Evolutionary conservation across 2,329 filamentous ascomycete genomes (phyloP), one percentile per base, ranked within the genome.

Genomic region (Septoria petroselini): DNA sequence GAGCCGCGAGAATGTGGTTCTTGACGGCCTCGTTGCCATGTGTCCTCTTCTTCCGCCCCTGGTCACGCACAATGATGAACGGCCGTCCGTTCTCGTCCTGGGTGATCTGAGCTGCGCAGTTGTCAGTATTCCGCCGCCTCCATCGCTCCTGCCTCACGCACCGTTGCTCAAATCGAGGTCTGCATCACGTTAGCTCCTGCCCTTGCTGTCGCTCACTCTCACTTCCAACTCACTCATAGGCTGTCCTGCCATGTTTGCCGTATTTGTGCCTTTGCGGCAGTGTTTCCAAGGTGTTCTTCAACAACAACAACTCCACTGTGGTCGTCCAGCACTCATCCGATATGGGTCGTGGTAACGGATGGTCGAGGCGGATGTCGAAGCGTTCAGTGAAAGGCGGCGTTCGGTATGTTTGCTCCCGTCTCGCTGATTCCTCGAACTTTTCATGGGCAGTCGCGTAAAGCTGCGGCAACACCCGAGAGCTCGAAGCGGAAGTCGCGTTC

Each of bases 11-110:
- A 65, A 98, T 98, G 75, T 98, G 94, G 65, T 90, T 89, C 75
- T 98, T 98, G 71, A 98, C 89, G 45, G 93, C 93, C 68, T 98
- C 93, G 71, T 86, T 96, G 66, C 93, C 93, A 71, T 93, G 91
- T 67, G 93, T 88, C 71, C 93, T 85, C 81, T 90, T 95, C 83
- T 97, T 98, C 76, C 84, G 95, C 69, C 91, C 91, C 73, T 98
- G 93, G 70, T 98, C 93, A 84, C 93, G 82, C 64, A 98, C 93
- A 58, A 98, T 85, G 69, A 98, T 98, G 73, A 98, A 98, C 31
- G 93, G 93, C 68, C 93, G 83, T 56, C 93, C 93, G 71, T 93
- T 85, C 76, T 98, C 93, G 79, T 98, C 93, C 78, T 95, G 95
- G 78, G 96, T 83, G 72, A 98, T 74, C 71, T 81, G 78, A 65